These are phyloP conservation scores for Dissophora ornata DNA, from an alignment of 192 early-diverging fungal genomes.

Conservation along the genomic window DNA sequence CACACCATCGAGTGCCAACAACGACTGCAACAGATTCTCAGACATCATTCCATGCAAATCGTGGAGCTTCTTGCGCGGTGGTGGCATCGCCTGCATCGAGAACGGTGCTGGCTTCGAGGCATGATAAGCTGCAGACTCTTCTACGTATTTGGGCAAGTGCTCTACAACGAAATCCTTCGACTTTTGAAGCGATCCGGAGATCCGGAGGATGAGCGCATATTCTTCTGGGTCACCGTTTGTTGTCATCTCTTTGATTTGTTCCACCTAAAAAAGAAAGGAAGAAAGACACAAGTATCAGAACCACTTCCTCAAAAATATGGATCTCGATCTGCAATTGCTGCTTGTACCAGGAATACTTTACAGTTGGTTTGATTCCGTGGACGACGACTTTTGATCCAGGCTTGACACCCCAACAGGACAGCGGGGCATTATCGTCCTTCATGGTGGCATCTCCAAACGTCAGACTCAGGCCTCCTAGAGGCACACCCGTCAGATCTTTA, in stretches of 20 bases:
- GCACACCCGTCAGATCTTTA: constrained; percentile 79
- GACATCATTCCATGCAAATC: constrained; percentile 73
- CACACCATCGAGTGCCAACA: constrained; percentile 82
- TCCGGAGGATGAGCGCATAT: constrained; percentile 59
- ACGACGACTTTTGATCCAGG: constrained; percentile 79
- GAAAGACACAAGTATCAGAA: no score
- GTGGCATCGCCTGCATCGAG: constrained; percentile 49
- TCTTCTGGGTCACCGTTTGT: constrained; percentile 66
- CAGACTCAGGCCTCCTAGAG: constrained; percentile 79
- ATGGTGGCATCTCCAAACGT: constrained; percentile 76
- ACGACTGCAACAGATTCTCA: constrained; percentile 82
- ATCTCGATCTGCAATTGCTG: no score
- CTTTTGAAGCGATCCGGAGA: constrained; percentile 51
- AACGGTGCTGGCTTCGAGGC: constrained; percentile 48
- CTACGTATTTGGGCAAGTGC: constrained; percentile 60
- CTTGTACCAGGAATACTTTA: no score
- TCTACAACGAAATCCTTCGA: constrained; percentile 49
- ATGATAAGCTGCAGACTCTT: constrained; percentile 40
- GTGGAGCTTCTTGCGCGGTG: constrained; percentile 69
- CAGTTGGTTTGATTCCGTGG: constrained; percentile 73
- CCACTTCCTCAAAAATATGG: no score
- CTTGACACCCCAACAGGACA: constrained; percentile 79
- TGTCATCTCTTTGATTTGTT: constrained; percentile 55
- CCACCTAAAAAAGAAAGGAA: constrained; percentile 20
- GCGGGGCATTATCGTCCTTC: constrained; percentile 79